Base-by-base conservation (phyloP, 2,329 filamentous ascomycete genomes). In the Ophiostoma ips region DNA sequence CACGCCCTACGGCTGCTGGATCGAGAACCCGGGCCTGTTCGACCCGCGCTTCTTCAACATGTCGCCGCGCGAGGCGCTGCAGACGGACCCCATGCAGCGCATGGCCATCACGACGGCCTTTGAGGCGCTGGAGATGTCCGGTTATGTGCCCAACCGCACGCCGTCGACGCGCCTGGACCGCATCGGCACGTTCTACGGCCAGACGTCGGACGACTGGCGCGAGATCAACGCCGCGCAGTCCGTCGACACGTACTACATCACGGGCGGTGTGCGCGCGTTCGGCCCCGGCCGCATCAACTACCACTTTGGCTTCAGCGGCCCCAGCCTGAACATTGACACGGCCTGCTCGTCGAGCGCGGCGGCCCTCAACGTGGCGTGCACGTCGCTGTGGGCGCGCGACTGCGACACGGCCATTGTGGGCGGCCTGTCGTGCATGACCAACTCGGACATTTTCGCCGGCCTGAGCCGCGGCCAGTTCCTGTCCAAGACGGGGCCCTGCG, bases 31-130 rank as follows among this genome's bases (percentile, higher is more conserved):
- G 0, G 83, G 83, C 50, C 70, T 83, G 45, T 90, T 90, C 59
- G 85, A 90, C 58, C 81, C 83, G n/a, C 73, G 81, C 1, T 89
- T 90, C 67, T 90, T 90, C 75, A 87, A 87, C 65, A 88, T 90
- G 85, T 66, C 80, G 86, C 62, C 84, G 78, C 52, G 86, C 90
- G 58, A 55, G 49, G 86, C 86, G 28, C 76, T 79, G 48, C 83
- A 88, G 61, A 87, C 83, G 1, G 85, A 90, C 61, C 86, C 86
- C 0, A 87, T 87, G 75, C 84, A 87, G 62, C 76, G 86, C 58
- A 71, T 89, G 56, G 82, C 83, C 3, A 67, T 92, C 19, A 77
- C 81, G 9, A 87, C 84, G 3, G 84, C 84, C 0, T 90, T 87
- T 58, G 85, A 90, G 60, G 85, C 86, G 0, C 71, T 92, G 45